These are phyloP conservation scores for Davidsoniella eucalypti DNA, from an alignment of 2,329 filamentous ascomycete species.

Conservation along the genomic window DNA sequence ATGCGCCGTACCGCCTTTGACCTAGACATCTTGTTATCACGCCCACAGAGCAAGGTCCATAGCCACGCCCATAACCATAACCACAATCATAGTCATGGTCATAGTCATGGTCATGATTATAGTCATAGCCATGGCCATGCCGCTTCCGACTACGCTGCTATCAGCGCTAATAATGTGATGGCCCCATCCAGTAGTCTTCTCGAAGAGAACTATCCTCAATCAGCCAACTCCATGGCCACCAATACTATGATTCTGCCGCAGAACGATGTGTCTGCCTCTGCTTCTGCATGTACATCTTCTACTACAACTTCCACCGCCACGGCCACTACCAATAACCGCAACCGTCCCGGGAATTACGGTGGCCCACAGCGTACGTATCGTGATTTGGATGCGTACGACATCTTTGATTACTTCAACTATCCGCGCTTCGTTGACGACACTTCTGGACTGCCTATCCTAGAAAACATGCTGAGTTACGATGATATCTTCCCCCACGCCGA, in stretches of 20 bases:
- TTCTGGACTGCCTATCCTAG: neutral
- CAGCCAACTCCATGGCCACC: neutral
- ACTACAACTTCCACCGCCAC: conserved; percentile 46
- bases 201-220: neutral
- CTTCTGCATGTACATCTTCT: too few relatives aligned
- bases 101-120: neutral
- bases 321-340: conserved; percentile 44
- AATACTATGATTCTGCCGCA: neutral
- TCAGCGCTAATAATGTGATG: neutral
- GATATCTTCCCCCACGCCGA: too few relatives aligned
- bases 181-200: neutral
- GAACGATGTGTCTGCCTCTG: too few relatives aligned
- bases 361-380: neutral
- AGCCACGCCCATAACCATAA: neutral
- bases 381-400: conserved; percentile 81
- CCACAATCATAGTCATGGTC: neutral
- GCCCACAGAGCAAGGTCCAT: conserved; percentile 38
- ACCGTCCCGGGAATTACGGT: neutral
- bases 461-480: neutral
- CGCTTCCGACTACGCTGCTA: conserved; percentile 20
- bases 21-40: conserved; percentile 73
- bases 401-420: conserved; percentile 91
- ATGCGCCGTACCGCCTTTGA: conserved; percentile 87
- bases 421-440: conserved; percentile 35
- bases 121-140: neutral